Evolutionary conservation across 768 basidiomycete genomes (phyloP).

Genomic region (Royoungia palumana): DNA sequence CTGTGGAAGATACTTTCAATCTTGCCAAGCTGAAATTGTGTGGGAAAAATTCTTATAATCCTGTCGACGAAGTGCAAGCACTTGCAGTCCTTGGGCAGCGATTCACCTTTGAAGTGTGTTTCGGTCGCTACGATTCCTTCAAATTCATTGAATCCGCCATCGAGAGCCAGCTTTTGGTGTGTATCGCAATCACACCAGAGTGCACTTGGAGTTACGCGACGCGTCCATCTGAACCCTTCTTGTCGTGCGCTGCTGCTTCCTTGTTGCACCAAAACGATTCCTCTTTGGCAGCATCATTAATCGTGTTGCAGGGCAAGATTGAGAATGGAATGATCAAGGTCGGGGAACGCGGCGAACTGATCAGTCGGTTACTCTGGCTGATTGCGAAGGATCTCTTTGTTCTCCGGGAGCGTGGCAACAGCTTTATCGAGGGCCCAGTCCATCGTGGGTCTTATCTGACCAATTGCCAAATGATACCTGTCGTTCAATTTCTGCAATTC

Average conservation of each 20-base stretch:
- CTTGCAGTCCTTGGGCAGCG: no score
- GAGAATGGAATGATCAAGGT: slow-evolving; percentile 7
- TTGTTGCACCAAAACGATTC: background rate
- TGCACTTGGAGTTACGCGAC: slow-evolving; percentile 1
- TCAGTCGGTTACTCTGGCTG: slow-evolving; percentile 6
- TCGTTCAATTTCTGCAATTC: background rate
- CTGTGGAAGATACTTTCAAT: background rate
- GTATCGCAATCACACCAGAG: background rate
- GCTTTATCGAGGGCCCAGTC: background rate
- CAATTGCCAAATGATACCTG: slow-evolving; percentile 3
- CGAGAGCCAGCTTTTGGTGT: slow-evolving; percentile 6
- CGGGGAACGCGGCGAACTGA: slow-evolving; percentile 7
- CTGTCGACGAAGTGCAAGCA: background rate
- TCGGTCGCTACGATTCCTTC: background rate
- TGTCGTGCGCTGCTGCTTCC: no score
- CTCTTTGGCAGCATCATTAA: background rate
- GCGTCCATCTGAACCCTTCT: slow-evolving; percentile 13
- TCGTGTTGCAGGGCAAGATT: background rate
- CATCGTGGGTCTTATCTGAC: background rate
- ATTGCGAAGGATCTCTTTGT: slow-evolving; percentile 9
- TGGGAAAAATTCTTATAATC: background rate
- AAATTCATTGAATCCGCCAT: background rate
- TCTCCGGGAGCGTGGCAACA: background rate
- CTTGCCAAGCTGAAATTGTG: background rate
- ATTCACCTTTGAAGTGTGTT: background rate